Base-by-base conservation (phyloP, 805 yeast genomes). In the Candida odintsovae region DNA sequence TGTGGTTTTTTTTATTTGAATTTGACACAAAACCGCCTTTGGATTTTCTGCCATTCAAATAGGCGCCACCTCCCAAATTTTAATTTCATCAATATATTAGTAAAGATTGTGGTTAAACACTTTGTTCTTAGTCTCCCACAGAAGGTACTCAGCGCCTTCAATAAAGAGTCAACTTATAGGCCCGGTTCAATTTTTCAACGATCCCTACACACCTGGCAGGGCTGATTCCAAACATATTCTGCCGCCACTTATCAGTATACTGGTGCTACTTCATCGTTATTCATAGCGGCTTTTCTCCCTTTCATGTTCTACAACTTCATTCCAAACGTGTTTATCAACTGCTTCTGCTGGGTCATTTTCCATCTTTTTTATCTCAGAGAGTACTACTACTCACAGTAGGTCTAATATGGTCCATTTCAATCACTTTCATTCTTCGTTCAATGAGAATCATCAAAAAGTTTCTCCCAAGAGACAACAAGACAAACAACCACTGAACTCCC, bases 281-380 rank as follows among this genome's bases (percentile, higher is more conserved):
- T 20, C 13, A 33, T 20, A 12, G 36, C 20, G 36, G 36, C 20
- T 33, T 16, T 16, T 33, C 20, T 33, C 20, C 36, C 18, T 18
- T 33, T 33, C 20, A 33, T 36, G 22, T 20, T 36, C 39, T 36
- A 11, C 39, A 48, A 44, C 46, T 40, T 39, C 37, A 12, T 48
- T 10, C 28, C 44, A 4, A 26, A 44, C 48, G 28, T 44, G n/a
- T 29, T 48, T 10, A 18, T 48, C 31, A 42, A 48, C 26, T 33
- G 45, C 4, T n/a, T 48, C 20, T 48, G 48, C 42, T 48, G 50
- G 50, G 22, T 48, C 16, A 26, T 48, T 19, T 48, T 48, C 38
- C 43, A 48, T 29, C 12, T 48, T 15, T 48, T 48, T 42, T 48
- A 44, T 20, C 12, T 48, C 20, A 44, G 37, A 25, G 37, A 41